Conservation (phyloP, 1,284 basidiomycete genomes). For the Waitea zeae region DNA sequence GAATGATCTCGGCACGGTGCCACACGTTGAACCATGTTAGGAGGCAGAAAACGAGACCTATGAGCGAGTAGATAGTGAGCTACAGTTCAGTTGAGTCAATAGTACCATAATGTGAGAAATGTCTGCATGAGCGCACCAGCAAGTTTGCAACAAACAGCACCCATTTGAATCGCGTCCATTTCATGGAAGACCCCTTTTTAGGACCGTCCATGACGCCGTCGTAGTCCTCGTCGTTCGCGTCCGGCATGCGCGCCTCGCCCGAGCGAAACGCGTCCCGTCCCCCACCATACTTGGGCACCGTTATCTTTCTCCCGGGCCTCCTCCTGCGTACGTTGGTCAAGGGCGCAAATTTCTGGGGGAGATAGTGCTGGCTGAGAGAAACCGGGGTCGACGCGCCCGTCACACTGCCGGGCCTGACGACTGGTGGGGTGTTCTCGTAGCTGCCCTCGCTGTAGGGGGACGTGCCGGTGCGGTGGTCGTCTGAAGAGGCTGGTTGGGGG, state of each 20-base stretch:
- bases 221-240: constrained; percentile 33
- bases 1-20: constrained; percentile 35
- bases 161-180: constrained; percentile 51
- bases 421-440: too few relatives aligned
- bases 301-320: constrained; percentile 12
- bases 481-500: too few relatives aligned
- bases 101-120: constrained; percentile 2
- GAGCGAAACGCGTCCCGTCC: constrained; percentile 34
- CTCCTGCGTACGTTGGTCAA: constrained; percentile 23
- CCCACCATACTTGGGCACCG: constrained; percentile 27
- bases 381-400: too few relatives aligned
- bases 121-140: constrained; percentile 25
- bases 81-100: constrained; percentile 9
- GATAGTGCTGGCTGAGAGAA: constrained; percentile 36
- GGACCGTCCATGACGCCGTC: constrained; percentile 25
- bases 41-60: constrained; percentile 29
- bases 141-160: constrained; percentile 30
- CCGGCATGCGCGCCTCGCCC: constrained; percentile 29
- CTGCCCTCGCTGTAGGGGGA: too few relatives aligned
- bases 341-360: constrained; percentile 39
- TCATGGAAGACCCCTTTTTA: constrained; percentile 19
- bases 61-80: constrained; percentile 33
- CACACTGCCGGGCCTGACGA: too few relatives aligned
- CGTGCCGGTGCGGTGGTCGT: too few relatives aligned
- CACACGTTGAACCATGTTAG: constrained; percentile 47